phyloP scores from a whole-genome alignment of 805 yeast species.

The Starmerella gropengiesseri region DNA sequence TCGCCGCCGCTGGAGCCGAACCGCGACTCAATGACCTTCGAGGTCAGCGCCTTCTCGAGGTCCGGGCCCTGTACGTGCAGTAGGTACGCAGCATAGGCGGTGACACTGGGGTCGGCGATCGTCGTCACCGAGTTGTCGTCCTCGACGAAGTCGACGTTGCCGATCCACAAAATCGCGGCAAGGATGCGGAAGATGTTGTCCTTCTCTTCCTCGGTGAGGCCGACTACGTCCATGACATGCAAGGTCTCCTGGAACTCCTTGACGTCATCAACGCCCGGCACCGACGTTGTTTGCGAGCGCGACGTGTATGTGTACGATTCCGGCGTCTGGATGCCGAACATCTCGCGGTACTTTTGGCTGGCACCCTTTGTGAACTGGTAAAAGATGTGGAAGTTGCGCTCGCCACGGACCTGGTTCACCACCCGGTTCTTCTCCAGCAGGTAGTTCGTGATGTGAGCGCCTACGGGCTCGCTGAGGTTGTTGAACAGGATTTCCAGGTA shows the following conservation, averaged over 20 bases:
- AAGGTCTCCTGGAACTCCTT: slow-evolving; percentile 72
- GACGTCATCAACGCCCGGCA: slow-evolving; percentile 74
- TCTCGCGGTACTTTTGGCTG: slow-evolving; percentile 68
- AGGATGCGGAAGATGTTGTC: slow-evolving; percentile 79
- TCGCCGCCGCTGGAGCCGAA: slow-evolving; percentile 89
- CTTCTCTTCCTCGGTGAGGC: slow-evolving; percentile 70
- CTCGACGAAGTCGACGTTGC: slow-evolving; percentile 77
- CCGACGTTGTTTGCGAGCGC: slow-evolving; percentile 73
- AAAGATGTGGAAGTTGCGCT: slow-evolving; percentile 93
- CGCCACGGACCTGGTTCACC: slow-evolving; percentile 85
- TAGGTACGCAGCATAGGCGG: slow-evolving; percentile 86
- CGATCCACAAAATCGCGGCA: slow-evolving; percentile 86
- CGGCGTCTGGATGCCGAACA: slow-evolving; percentile 84
- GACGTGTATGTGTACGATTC: slow-evolving; percentile 87
- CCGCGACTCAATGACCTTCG: slow-evolving; percentile 77
- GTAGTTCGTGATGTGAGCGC: slow-evolving; percentile 93
- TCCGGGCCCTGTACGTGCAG: slow-evolving; percentile 64
- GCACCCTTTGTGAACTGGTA: slow-evolving; percentile 93
- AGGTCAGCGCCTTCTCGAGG: slow-evolving; percentile 57
- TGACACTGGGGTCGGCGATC: slow-evolving; percentile 77
- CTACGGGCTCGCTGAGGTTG: slow-evolving; percentile 71
- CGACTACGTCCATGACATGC: slow-evolving; percentile 79
- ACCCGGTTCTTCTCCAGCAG: slow-evolving; percentile 90
- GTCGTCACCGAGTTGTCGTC: slow-evolving; percentile 69
- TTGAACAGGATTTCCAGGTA: slow-evolving; percentile 86